Base-by-base conservation (phyloP, 495 filamentous ascomycete species). In the Trichoderma reesei region DNA sequence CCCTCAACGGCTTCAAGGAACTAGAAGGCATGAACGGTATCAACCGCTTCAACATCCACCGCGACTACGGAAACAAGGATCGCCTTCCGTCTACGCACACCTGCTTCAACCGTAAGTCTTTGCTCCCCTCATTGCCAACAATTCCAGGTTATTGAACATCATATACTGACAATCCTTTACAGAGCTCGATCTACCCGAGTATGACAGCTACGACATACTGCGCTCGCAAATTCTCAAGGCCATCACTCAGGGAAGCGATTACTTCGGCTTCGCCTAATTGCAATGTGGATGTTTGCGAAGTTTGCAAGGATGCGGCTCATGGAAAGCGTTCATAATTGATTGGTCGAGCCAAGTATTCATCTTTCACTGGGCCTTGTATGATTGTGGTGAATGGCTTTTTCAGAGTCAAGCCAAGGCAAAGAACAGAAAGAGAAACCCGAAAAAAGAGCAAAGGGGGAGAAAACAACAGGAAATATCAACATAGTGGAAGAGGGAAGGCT, bases 21-120 rank as follows among this genome's bases (percentile, higher is more conserved):
- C 85, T 99, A 31, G 94, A 99, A 76, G 94, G 94, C 66, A 99
- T 99, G 94, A 98, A 99, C 73, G 94, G 94, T 54, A 88, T 99
- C 77, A 95, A 88, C 74, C 85, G 88, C 67, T 99, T 99, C 86
- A 99, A 96, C 75, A 97, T 99, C 68, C 94, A 99, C 73, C 89
- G 94, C 61, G 95, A 98, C 74, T 98, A 96, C 75, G 94, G 94
- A 66, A 96, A 89, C 82, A 98, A 97, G 77, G 92, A 98, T 72
- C 88, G 95, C 63, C 84, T 99, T 63, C 94, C 94, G 67, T 95
- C 90, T 71, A 93, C 91, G 51, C 94, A 99, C 75, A 99, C 94
- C 63, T 99, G 94, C 80, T 99, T 99, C 79, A 99, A 99, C 74
- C 94, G 92, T 97, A 84, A 90, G 91, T 90, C 56, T 54, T 60